These are phyloP conservation scores for Aegilops sharonensis DNA, from an alignment of 176 grass and related monocot genomes.

Conservation along the genomic window DNA sequence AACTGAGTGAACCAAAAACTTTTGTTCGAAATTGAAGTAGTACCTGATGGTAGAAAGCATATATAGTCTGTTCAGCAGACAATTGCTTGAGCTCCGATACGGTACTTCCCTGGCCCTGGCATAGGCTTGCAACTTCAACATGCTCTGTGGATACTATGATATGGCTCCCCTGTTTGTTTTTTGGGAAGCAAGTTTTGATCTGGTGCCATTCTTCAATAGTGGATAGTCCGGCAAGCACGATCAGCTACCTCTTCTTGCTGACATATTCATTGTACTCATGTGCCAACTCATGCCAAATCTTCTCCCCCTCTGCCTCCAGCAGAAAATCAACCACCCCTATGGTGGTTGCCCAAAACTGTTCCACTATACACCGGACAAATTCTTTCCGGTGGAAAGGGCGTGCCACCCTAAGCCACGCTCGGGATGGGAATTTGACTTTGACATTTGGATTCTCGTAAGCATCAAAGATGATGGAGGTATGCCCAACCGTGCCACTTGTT, in stretches of 20 bases:
- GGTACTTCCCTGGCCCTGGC: fast-evolving
- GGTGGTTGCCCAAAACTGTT: background rate
- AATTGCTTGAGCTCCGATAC: background rate
- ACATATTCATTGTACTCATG: too few relatives aligned
- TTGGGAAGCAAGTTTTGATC: too few relatives aligned
- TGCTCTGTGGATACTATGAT: too few relatives aligned
- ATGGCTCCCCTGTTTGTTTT: background rate
- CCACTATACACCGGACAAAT: background rate
- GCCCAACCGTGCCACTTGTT: background rate
- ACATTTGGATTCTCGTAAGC: background rate
- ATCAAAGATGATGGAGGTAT: background rate
- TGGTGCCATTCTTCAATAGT: too few relatives aligned
- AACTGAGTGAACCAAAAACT: background rate
- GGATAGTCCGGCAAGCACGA: too few relatives aligned
- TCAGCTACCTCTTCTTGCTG: too few relatives aligned
- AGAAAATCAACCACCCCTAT: too few relatives aligned
- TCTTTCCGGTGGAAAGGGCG: background rate
- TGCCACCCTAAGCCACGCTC: background rate
- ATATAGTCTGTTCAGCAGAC: background rate
- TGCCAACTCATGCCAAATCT: too few relatives aligned
- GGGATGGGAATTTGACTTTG: background rate
- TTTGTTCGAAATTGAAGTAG: background rate
- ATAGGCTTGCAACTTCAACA: background rate
- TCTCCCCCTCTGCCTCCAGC: too few relatives aligned
- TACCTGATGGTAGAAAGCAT: background rate